Evolutionary conservation across 2,329 filamentous ascomycete genomes (phyloP), one percentile per base, ranked within the genome.

Genomic region (Nannizziopsis arthrosporioides): DNA sequence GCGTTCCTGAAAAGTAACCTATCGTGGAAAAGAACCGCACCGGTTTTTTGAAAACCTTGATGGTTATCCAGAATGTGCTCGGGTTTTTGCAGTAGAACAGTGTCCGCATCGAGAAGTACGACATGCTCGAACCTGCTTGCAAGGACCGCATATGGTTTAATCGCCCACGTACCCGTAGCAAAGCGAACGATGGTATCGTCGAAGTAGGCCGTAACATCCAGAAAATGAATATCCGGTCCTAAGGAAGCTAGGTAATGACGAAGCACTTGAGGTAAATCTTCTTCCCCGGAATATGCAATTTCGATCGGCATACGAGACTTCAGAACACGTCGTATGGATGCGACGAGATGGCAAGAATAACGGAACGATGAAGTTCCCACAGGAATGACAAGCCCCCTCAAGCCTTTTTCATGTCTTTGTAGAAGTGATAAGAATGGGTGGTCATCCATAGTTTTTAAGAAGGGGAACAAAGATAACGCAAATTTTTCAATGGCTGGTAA

Each of bases 41-140:
- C 55, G 5, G 51, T 56, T 18, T 47, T 35, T 12, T 22, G 19
- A 30, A 56, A 51, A 8, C 44, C 47, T 2, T 36, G 14, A 17
- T 55, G 19, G 11, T 17, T 15, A 11, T 50, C 46, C 27, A 57
- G 53, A 15, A 55, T 37, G 5, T 7, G n/a, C 14, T 55, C 54
- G 5, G 55, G 54, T 8, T 31, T 35, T 14, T 49, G 44, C 40
- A 57, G 47, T 34, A 57, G 50, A 27, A 55, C 43, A 12, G 42
- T 46, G 44, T 56, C 54, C n/a, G 54, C 49, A 42, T 56, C 56
- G n/a, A 56, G 39, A 14, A 56, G 45, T 14, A 57, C 51, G 15
- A 49, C 43, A 31, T 46, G 44, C 31, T 42, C 38, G 36, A 53
- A 51, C 7, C 54, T 50, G 15, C 51, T 52, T 6, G 53, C 53